phyloP scores from a whole-genome alignment of 106 monocot genomes.

The Vanilla planifolia region DNA sequence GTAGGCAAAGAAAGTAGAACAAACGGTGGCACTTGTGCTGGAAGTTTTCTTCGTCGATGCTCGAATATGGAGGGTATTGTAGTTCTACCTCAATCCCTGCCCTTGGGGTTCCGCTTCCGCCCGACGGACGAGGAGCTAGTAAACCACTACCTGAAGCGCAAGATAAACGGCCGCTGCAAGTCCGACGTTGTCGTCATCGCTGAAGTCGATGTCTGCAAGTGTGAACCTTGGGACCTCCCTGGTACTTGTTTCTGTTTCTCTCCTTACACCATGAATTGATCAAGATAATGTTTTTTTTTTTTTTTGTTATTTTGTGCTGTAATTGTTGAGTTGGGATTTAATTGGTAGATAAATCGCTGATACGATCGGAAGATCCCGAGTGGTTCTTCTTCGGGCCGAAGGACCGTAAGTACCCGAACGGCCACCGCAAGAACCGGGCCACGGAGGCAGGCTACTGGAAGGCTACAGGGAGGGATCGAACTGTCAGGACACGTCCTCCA shows the following conservation, averaged over 20 bases:
- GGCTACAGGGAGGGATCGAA: slow-evolving; percentile 81
- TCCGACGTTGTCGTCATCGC: slow-evolving; percentile 9
- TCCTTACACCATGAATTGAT: neutral
- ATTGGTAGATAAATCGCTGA: slow-evolving; percentile 17
- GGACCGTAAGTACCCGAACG: slow-evolving; percentile 36
- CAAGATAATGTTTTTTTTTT: neutral
- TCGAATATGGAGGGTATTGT: slow-evolving; percentile 2
- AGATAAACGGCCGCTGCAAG: slow-evolving; percentile 14
- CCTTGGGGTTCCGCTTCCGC: slow-evolving; percentile 21
- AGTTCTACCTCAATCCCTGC: slow-evolving; percentile 8
- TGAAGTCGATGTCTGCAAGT: slow-evolving; percentile 24
- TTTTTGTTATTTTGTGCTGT: neutral
- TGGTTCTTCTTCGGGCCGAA: slow-evolving; percentile 42
- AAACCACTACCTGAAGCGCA: slow-evolving; percentile 21
- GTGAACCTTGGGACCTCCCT: slow-evolving; percentile 22
- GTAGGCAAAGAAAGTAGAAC: too few species aligned
- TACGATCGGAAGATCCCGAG: slow-evolving; percentile 30
- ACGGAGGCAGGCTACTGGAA: slow-evolving; percentile 84
- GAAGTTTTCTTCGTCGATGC: too few species aligned
- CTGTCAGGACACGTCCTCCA: slow-evolving; percentile 12
- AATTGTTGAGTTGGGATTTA: neutral
- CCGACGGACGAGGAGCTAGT: slow-evolving; percentile 23
- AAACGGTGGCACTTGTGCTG: too few species aligned
- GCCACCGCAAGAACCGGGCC: slow-evolving; percentile 46
- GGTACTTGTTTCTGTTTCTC: neutral